phyloP scores from a whole-genome alignment of 768 basidiomycete genomes.

The Lentinula aciculospora region DNA sequence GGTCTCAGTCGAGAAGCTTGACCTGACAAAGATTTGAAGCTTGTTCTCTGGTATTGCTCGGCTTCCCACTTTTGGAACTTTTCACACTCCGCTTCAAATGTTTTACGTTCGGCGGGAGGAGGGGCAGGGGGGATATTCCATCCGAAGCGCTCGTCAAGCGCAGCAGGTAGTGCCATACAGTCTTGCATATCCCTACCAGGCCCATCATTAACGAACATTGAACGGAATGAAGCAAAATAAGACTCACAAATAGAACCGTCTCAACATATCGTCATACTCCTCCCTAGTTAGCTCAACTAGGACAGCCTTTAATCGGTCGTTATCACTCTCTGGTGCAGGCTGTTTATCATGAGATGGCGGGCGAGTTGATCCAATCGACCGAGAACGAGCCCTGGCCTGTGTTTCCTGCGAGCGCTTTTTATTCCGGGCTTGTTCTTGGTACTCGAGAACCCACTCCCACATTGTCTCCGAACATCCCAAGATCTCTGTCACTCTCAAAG shows the following conservation, averaged over 20 bases:
- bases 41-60: constrained; percentile 17
- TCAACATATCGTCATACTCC: constrained; percentile 56
- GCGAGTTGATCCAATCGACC: constrained; percentile 10
- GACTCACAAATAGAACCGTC: constrained; percentile 58
- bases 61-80: constrained; percentile 49
- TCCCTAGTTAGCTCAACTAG: constrained; percentile 49
- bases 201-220: constrained; percentile 2
- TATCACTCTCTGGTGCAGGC: background rate
- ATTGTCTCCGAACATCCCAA: constrained; percentile 68
- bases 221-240: no score
- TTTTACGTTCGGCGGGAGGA: constrained; percentile 44
- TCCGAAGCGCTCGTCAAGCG: constrained; percentile 41
- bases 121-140: constrained; percentile 38
- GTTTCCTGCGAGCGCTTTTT: background rate
- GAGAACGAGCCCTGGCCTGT: constrained; percentile 11
- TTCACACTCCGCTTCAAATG: constrained; percentile 51
- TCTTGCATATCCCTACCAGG: constrained; percentile 59
- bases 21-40: constrained; percentile 11
- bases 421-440: constrained; percentile 25
- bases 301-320: constrained; percentile 20
- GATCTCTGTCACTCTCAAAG: constrained; percentile 56
- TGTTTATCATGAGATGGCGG: constrained; percentile 1
- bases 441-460: constrained; percentile 70
- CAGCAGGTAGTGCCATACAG: constrained; percentile 39
- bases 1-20: background rate